phyloP scores from a whole-genome alignment of 352 stramenopile species.

The Saprolegnia parasitica region DNA sequence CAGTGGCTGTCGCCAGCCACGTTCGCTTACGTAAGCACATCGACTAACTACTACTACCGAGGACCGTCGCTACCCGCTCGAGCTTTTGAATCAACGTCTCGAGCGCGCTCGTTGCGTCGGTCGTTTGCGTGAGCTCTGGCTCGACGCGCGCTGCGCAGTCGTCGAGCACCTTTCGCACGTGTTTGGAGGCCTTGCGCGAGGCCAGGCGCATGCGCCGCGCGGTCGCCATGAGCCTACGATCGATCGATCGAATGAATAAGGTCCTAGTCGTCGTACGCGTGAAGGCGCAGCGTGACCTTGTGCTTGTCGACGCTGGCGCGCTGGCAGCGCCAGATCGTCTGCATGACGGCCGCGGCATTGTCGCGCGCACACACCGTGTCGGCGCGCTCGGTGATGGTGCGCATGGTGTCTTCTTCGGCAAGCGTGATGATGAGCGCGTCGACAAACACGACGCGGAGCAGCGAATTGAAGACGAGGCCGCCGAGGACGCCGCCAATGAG shows the following conservation, averaged over 20 bases:
- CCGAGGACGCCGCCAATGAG: constrained; percentile 14
- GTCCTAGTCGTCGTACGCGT: background rate
- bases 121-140: background rate
- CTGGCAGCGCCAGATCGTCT: background rate
- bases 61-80: background rate
- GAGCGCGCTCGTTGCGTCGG: background rate
- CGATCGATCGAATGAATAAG: background rate
- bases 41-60: background rate
- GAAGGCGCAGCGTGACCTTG: background rate
- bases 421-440: constrained; percentile 9
- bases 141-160: background rate
- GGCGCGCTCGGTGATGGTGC: background rate
- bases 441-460: constrained; percentile 14
- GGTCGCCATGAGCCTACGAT: background rate
- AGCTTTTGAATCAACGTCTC: background rate
- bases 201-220: background rate
- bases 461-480: background rate
- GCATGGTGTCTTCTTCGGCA: constrained; percentile 3
- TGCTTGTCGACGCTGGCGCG: background rate
- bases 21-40: too few relatives aligned
- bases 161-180: background rate
- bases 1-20: background rate
- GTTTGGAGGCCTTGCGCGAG: background rate
- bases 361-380: background rate
- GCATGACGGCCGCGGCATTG: background rate